phyloP scores from a whole-genome alignment of 2,329 filamentous ascomycete genomes.

The Sordariomycetes sp. region DNA sequence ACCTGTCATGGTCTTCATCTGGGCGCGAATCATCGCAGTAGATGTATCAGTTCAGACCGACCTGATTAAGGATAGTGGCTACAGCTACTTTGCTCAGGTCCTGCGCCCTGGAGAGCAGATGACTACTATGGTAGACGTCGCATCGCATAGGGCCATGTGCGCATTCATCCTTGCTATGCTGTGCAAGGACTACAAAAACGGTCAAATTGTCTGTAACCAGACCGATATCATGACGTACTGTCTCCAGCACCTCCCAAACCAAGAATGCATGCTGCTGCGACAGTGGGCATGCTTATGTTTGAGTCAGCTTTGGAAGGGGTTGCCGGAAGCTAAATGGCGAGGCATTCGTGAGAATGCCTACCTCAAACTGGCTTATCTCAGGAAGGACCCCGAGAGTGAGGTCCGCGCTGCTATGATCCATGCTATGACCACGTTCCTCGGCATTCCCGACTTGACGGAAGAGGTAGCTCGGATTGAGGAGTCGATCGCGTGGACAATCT shows the following conservation, averaged over 20 bases:
- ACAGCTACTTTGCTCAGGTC: conserved; percentile 92
- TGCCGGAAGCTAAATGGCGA: conserved; percentile 88
- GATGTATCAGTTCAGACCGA: conserved; percentile 91
- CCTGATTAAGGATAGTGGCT: conserved; percentile 91
- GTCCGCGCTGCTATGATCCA: conserved; percentile 90
- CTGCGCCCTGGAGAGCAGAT: conserved; percentile 77
- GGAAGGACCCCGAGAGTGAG: conserved; percentile 81
- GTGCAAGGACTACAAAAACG: conserved; percentile 88
- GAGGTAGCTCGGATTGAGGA: conserved; percentile 89
- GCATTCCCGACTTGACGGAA: conserved; percentile 85
- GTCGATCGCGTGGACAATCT: conserved; percentile 75
- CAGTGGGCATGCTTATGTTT: conserved; percentile 96
- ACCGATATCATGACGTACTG: conserved; percentile 87
- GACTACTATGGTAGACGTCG: conserved; percentile 76
- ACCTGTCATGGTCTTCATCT: conserved; percentile 99
- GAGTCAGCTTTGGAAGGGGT: conserved; percentile 87
- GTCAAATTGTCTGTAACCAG: conserved; percentile 83
- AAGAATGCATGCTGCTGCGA: conserved; percentile 77
- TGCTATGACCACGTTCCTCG: conserved; percentile 87
- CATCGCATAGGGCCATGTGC: conserved; percentile 97
- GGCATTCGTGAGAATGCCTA: conserved; percentile 87
- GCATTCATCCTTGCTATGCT: conserved; percentile 96
- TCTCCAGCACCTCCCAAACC: conserved; percentile 71
- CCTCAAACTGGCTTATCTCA: conserved; percentile 67
- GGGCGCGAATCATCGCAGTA: conserved; percentile 91